phyloP scores from a whole-genome alignment of 371 early-diverging fungal species.

The Mortierella sp. region DNA sequence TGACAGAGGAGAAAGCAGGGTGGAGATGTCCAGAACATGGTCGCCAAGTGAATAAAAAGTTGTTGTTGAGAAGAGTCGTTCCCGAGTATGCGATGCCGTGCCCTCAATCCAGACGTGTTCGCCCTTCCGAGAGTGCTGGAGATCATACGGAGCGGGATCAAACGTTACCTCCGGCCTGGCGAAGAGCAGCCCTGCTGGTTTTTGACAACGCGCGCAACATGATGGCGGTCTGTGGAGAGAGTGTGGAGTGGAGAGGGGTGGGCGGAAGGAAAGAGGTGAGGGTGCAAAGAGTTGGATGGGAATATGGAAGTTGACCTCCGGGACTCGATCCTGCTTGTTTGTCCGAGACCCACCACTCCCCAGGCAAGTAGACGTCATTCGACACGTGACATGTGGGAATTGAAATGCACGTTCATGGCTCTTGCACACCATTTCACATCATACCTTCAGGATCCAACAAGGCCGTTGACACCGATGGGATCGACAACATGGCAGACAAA shows the following conservation, averaged over 20 bases:
- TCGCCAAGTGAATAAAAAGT: too few relatives aligned
- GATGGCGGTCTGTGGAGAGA: slow-evolving; percentile 21
- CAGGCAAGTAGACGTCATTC: too few relatives aligned
- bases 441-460: too few relatives aligned
- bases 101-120: background rate
- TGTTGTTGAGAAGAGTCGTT: background rate
- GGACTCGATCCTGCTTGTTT: too few relatives aligned
- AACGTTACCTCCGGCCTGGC: slow-evolving; percentile 48
- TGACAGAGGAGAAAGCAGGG: background rate
- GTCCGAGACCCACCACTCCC: too few relatives aligned
- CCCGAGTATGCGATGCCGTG: background rate
- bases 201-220: slow-evolving; percentile 53
- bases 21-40: background rate
- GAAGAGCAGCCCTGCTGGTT: slow-evolving; percentile 42
- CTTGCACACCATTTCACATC: too few relatives aligned
- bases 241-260: slow-evolving; percentile 9
- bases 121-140: background rate
- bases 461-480: too few relatives aligned
- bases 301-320: background rate
- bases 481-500: too few relatives aligned
- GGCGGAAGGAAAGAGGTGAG: slow-evolving; percentile 2
- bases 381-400: too few relatives aligned
- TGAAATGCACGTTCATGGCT: too few relatives aligned
- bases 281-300: slow-evolving; percentile 3
- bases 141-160: slow-evolving; percentile 2